These are phyloP conservation scores for Heritiera fomes DNA, from an alignment of 345 rosid species.

Conservation along the genomic window DNA sequence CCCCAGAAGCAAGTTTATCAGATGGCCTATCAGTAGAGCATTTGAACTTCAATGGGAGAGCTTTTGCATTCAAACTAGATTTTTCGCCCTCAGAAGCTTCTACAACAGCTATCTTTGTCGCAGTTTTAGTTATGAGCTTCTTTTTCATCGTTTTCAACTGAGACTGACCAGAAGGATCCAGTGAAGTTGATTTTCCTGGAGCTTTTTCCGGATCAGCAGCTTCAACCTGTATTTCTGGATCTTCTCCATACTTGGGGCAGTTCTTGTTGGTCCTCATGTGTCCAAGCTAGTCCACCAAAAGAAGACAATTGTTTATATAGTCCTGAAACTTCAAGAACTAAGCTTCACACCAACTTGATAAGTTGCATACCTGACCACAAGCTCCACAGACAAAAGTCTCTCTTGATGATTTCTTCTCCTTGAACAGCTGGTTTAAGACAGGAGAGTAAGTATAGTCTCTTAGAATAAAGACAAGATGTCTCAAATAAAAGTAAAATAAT, in stretches of 20 bases:
- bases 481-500: constrained; percentile 14
- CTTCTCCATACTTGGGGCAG: constrained; percentile 93
- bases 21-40: constrained; percentile 54
- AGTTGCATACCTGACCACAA: constrained; percentile 77
- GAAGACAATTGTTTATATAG: constrained; percentile 14
- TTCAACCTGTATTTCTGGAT: constrained; percentile 61
- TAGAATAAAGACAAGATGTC: constrained; percentile 8
- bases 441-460: constrained; percentile 6
- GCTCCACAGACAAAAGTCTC: constrained; percentile 96
- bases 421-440: constrained; percentile 50
- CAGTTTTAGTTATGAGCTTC: constrained; percentile 51
- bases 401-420: constrained; percentile 96
- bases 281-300: constrained; percentile 67
- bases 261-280: constrained; percentile 98
- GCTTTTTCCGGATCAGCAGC: constrained; percentile 56
- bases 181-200: constrained; percentile 47
- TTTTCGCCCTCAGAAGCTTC: constrained; percentile 64
- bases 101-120: constrained; percentile 43
- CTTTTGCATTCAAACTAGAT: constrained; percentile 50
- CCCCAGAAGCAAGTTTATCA: constrained; percentile 52
- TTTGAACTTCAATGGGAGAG: constrained; percentile 71
- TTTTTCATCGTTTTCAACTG: constrained; percentile 62
- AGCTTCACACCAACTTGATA: constrained; percentile 2
- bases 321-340: constrained; percentile 7
- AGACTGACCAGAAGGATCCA: constrained; percentile 55